phyloP scores from a whole-genome alignment of 2,329 filamentous ascomycete genomes.

The Colletotrichum musicola region DNA sequence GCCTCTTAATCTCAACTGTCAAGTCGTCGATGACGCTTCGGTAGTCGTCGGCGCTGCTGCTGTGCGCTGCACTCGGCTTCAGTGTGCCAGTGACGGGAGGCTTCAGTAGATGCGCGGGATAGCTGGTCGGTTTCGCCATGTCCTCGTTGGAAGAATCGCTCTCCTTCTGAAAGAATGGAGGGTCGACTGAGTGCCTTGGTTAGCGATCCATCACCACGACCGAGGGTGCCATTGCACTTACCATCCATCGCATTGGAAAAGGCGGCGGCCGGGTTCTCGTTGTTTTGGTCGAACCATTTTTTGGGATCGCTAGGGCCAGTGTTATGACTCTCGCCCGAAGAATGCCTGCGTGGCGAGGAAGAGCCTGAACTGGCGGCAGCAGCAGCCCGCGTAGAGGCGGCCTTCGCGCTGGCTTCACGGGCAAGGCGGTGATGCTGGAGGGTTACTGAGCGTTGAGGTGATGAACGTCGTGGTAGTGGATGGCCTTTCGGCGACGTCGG shows the following conservation, averaged over 20 bases:
- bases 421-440: constrained; percentile 60
- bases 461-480: constrained; percentile 58
- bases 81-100: constrained; percentile 42
- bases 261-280: constrained; percentile 60
- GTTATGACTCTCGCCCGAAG: constrained; percentile 63
- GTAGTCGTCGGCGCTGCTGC: constrained; percentile 79
- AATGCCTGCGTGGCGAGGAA: constrained; percentile 51
- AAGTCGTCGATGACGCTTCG: constrained; percentile 89
- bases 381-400: constrained; percentile 32
- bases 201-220: no score
- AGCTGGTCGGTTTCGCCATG: constrained; percentile 38
- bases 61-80: constrained; percentile 55
- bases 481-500: constrained; percentile 50
- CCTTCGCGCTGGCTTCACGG: constrained; percentile 53
- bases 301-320: constrained; percentile 64
- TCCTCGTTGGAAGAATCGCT: constrained; percentile 66
- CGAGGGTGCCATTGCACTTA: constrained; percentile 41
- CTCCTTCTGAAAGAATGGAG: constrained; percentile 68
- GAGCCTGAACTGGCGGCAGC: constrained; percentile 36
- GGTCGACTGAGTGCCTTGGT: constrained; percentile 54
- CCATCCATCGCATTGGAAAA: constrained; percentile 64
- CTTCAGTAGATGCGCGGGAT: constrained; percentile 42
- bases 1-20: constrained; percentile 83
- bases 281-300: constrained; percentile 68
- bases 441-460: constrained; percentile 61